phyloP scores from a whole-genome alignment of 768 basidiomycete species.

The Sporobolomyces roseus region DNA sequence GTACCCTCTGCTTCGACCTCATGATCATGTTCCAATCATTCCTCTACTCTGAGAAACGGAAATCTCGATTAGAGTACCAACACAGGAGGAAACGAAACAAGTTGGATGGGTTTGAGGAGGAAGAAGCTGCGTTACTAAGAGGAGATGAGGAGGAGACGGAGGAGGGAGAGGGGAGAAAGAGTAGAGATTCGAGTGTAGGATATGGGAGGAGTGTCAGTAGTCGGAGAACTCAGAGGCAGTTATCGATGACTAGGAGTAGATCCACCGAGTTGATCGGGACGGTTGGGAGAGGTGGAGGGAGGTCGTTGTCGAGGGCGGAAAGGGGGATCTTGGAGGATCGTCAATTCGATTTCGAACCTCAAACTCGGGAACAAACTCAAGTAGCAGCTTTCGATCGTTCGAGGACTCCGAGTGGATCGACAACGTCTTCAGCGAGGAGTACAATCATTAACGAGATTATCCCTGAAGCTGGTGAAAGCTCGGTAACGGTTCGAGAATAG shows the following conservation, averaged over 20 bases:
- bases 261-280: slow-evolving; percentile 19
- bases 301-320: too few relatives aligned
- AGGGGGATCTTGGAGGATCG: background rate
- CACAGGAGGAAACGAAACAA: slow-evolving; percentile 17
- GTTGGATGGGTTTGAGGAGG: slow-evolving; percentile 12
- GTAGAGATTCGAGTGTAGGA: slow-evolving; percentile 8
- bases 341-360: background rate
- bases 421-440: slow-evolving; percentile 6
- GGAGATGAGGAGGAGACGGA: background rate
- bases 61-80: background rate
- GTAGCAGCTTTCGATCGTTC: background rate
- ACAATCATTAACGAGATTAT: background rate
- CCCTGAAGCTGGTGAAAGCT: slow-evolving; percentile 31
- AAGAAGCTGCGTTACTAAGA: background rate
- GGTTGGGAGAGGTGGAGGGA: background rate
- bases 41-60: slow-evolving; percentile 56
- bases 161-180: background rate
- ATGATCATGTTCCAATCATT: slow-evolving; percentile 82
- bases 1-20: slow-evolving; percentile 88
- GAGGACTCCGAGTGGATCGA: background rate
- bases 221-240: background rate
- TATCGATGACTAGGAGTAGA: slow-evolving; percentile 8
- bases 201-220: slow-evolving; percentile 13
- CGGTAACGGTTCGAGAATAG: slow-evolving; percentile 4
- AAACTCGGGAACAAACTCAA: background rate